phyloP scores from a whole-genome alignment of 768 basidiomycete species.

The Mycena rebaudengoi region DNA sequence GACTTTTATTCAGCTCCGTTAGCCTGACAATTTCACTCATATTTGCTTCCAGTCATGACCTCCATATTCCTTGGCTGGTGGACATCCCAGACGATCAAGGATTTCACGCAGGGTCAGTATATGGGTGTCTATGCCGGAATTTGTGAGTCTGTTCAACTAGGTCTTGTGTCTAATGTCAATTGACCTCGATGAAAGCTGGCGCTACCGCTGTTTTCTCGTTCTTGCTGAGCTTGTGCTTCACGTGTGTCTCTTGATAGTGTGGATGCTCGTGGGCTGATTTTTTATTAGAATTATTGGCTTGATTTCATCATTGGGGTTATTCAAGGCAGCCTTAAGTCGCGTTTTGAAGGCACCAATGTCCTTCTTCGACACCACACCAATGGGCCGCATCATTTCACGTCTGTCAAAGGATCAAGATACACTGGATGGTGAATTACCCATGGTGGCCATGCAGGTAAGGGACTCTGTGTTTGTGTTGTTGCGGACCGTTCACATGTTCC shows the following conservation, averaged over 20 bases:
- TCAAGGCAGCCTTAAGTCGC: constrained; percentile 59
- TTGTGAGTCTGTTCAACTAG: constrained; percentile 1
- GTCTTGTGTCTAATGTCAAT: neutral
- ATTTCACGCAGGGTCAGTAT: constrained; percentile 68
- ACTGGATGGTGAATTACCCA: constrained; percentile 58
- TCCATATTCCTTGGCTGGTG: constrained; percentile 79
- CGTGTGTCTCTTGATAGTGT: constrained; percentile 44
- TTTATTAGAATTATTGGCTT: constrained; percentile 45
- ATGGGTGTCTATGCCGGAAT: constrained; percentile 65
- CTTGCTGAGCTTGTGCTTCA: constrained; percentile 54
- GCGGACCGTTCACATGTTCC: neutral
- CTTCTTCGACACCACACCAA: constrained; percentile 78
- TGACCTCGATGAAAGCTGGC: constrained; percentile 39
- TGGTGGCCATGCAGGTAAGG: constrained; percentile 46
- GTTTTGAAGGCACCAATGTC: constrained; percentile 68
- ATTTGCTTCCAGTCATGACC: constrained; percentile 54
- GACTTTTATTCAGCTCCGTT: neutral
- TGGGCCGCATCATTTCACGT: constrained; percentile 64
- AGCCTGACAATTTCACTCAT: neutral
- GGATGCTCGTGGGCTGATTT: neutral
- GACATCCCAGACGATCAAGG: constrained; percentile 60
- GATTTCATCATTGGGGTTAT: constrained; percentile 55
- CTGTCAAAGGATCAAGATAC: constrained; percentile 70
- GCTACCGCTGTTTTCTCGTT: constrained; percentile 62
- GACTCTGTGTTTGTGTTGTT: neutral